Evolutionary conservation across 441 rosid species (phyloP), one percentile per base, ranked within the genome.

Genomic region (Adansonia rubrostipa): DNA sequence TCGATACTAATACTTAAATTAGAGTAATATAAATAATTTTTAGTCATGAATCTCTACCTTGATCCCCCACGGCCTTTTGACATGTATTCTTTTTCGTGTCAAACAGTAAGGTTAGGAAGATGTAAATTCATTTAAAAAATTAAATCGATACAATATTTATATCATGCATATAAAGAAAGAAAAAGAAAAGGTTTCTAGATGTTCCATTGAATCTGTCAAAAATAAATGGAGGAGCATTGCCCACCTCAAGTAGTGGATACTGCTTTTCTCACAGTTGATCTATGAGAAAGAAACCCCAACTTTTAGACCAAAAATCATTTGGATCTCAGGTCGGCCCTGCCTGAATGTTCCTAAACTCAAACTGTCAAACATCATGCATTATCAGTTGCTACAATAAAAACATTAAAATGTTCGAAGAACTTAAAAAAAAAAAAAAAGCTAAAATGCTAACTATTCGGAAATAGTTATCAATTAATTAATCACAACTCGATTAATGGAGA

Each of bases 251-350:
- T 33, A 64, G 47, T 36, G 20, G 69, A 62, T 36, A 15, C 69
- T 64, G 20, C 69, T 64, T 36, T 64, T 64, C 19, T 64, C 69
- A 64, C 69, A 64, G 20, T 14, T 64, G 19, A 33, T 17, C 11
- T 64, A 44, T 64, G 69, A 64, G 69, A 64, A 64, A 14, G 10
- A 64, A 64, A 33, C 36, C 47, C 69, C 69, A 2, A 64, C 69
- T 64, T 36, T 64, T 14, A 20, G 40, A 10, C 10, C 36, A 33
- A 14, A 64, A 63, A 64, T 36, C 69, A 64, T 15, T 36, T 14
- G 20, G 69, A 6, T 64, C 36, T 47, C 15, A 33, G 69, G 69
- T 64, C 47, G 45, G 68, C 45, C 19, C 19, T 22, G 68, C 4
- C 68, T 63, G 9, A 64, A 33, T 40, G n/a, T 64, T 1, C 15